Conservation (phyloP, 805 yeast species). For the Lachancea sp. region DNA sequence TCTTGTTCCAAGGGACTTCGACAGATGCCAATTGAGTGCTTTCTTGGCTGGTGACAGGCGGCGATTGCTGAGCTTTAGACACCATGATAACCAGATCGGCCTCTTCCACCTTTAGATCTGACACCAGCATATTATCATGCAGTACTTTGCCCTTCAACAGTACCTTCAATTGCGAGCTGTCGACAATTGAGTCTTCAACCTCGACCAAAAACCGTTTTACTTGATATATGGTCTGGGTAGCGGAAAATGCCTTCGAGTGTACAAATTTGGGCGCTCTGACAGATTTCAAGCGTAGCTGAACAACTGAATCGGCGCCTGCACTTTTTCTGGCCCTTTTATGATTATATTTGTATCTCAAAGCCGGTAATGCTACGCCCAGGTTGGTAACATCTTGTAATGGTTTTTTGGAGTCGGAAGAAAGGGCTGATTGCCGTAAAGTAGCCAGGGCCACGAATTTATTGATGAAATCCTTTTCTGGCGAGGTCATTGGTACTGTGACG, state of each 20-base stretch:
- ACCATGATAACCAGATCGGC: slow-evolving; percentile 42
- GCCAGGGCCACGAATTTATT: slow-evolving; percentile 44
- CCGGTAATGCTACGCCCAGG: slow-evolving; percentile 44
- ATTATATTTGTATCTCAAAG: slow-evolving; percentile 37
- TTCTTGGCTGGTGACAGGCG: slow-evolving; percentile 3
- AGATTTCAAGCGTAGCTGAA: slow-evolving; percentile 43
- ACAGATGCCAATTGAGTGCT: not conserved
- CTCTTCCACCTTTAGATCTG: slow-evolving; percentile 25
- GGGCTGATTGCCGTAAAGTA: slow-evolving; percentile 36
- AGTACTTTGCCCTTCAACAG: slow-evolving; percentile 58
- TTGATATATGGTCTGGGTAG: slow-evolving; percentile 30
- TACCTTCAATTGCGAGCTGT: slow-evolving; percentile 41
- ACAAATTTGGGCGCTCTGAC: slow-evolving; percentile 67
- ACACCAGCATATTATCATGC: slow-evolving; percentile 42
- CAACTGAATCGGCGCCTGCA: slow-evolving; percentile 18
- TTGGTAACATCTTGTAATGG: slow-evolving; percentile 32
- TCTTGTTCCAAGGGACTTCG: slow-evolving; percentile 41
- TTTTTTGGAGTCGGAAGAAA: slow-evolving; percentile 25
- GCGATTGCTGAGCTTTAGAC: slow-evolving; percentile 18
- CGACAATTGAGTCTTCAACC: slow-evolving; percentile 28
- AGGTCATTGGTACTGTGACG: not conserved
- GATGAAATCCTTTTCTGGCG: slow-evolving; percentile 42
- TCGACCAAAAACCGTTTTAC: slow-evolving; percentile 29
- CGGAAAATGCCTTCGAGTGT: slow-evolving; percentile 21
- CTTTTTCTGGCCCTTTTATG: slow-evolving; percentile 15